phyloP scores from a whole-genome alignment of 495 filamentous ascomycete genomes.

The Entonaema liquescens region DNA sequence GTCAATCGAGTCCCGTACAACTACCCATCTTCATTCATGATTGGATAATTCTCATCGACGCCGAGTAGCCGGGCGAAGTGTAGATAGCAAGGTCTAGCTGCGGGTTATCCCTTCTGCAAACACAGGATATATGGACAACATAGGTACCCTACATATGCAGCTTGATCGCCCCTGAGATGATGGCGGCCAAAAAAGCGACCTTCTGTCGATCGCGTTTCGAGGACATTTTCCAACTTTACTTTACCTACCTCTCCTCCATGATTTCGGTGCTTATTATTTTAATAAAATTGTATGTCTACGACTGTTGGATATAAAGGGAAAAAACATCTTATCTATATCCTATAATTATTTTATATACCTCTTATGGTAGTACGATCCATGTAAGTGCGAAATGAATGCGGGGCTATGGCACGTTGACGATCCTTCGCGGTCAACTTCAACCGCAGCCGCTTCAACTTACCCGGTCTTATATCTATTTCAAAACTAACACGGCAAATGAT shows the following conservation, averaged over 20 bases:
- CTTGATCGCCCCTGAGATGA: slow-evolving; percentile 12
- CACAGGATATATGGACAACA: slow-evolving; percentile 2
- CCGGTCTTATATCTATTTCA: slow-evolving; percentile 2
- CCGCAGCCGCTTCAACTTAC: slow-evolving; percentile 2
- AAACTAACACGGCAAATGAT: neutral
- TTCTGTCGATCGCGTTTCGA: slow-evolving; percentile 14
- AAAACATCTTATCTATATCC: neutral
- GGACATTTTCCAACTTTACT: slow-evolving; percentile 3
- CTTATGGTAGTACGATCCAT: neutral
- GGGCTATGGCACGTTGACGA: neutral
- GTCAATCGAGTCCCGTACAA: slow-evolving; percentile 18
- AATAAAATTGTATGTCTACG: neutral
- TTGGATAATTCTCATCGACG: slow-evolving; percentile 31
- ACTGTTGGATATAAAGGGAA: neutral
- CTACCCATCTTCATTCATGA: slow-evolving; percentile 30
- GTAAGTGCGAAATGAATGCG: slow-evolving; percentile 1
- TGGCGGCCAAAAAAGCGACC: slow-evolving; percentile 34
- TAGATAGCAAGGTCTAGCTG: slow-evolving; percentile 23
- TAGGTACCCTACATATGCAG: slow-evolving; percentile 16
- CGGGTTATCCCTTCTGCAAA: slow-evolving; percentile 20
- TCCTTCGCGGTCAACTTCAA: slow-evolving; percentile 6
- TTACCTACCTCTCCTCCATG: neutral
- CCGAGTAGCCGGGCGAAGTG: slow-evolving; percentile 35
- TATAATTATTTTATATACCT: no score
- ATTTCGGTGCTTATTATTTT: neutral